phyloP scores from a whole-genome alignment of 441 rosid genomes.

The Populus trichocarpa region DNA sequence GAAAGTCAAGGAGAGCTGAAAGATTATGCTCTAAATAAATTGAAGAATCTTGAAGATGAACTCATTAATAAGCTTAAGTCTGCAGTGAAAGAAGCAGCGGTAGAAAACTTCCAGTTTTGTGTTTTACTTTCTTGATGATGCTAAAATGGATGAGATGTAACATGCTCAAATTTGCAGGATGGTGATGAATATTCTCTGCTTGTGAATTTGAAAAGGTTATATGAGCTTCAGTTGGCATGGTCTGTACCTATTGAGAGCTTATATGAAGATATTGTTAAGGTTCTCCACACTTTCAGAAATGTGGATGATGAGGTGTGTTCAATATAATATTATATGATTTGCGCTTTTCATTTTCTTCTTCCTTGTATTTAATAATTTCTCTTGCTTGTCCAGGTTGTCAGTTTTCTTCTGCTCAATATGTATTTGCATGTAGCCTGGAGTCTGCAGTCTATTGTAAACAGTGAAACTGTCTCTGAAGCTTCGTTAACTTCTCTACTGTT shows the following conservation, averaged over 20 bases:
- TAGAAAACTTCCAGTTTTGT: conserved; percentile 23
- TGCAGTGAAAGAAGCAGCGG: conserved; percentile 50
- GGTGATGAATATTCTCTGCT: conserved; percentile 97
- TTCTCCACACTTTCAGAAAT: conserved; percentile 61
- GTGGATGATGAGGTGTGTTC: conserved; percentile 74
- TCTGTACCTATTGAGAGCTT: conserved; percentile 62
- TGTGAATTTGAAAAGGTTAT: conserved; percentile 91
- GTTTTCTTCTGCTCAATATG: conserved; percentile 85
- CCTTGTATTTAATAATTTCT: conserved; percentile 21
- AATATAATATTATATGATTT: conserved; percentile 11
- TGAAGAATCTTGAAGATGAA: too few relatives aligned
- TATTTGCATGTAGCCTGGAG: conserved; percentile 83
- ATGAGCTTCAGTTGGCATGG: conserved; percentile 88
- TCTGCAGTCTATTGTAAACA: conserved; percentile 60
- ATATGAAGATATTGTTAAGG: conserved; percentile 58
- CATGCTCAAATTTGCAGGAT: conserved; percentile 57
- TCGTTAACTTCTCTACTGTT: conserved; percentile 59
- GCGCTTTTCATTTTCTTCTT: not conserved
- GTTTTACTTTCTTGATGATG: conserved; percentile 22
- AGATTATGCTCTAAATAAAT: conserved; percentile 44
- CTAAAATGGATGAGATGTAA: conserved; percentile 22
- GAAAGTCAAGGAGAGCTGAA: conserved; percentile 97
- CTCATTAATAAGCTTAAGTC: too few relatives aligned
- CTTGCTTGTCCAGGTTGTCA: conserved; percentile 60
- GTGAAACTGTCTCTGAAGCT: conserved; percentile 68